These are phyloP conservation scores for Aspergillus affinis DNA, from an alignment of 495 filamentous ascomycete genomes.

Conservation along the genomic window DNA sequence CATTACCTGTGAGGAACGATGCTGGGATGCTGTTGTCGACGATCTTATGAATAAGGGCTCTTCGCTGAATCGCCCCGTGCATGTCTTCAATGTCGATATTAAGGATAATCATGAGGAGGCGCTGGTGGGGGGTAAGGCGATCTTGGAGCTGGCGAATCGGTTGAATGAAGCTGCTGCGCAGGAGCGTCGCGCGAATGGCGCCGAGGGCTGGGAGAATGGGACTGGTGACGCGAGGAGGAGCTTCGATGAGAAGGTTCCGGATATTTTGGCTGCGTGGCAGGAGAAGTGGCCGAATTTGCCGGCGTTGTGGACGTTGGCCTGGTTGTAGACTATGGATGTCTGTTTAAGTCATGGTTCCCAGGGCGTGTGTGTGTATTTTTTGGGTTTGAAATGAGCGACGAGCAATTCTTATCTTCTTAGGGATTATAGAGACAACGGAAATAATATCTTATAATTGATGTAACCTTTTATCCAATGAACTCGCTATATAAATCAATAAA, in stretches of 20 bases:
- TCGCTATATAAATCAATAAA: not conserved
- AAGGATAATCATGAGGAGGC: slow-evolving; percentile 98
- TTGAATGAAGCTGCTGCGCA: slow-evolving; percentile 79
- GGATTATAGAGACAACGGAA: too few relatives aligned
- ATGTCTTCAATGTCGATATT: slow-evolving; percentile 98
- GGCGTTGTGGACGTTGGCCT: slow-evolving; percentile 90
- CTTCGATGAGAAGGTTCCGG: slow-evolving; percentile 92
- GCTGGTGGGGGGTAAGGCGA: slow-evolving; percentile 83
- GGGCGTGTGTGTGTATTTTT: not conserved
- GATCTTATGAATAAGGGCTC: slow-evolving; percentile 83
- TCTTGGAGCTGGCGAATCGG: slow-evolving; percentile 84
- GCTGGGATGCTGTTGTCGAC: slow-evolving; percentile 98
- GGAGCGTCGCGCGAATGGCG: slow-evolving; percentile 66
- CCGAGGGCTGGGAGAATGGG: slow-evolving; percentile 66
- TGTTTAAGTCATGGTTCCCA: not conserved
- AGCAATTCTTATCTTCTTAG: not conserved
- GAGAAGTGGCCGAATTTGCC: slow-evolving; percentile 89
- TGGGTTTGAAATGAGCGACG: slow-evolving; percentile 3
- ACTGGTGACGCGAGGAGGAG: slow-evolving; percentile 63
- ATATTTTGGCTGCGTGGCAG: slow-evolving; percentile 94
- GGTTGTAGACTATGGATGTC: slow-evolving; percentile 74
- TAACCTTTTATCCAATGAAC: not conserved
- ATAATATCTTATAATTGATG: not conserved
- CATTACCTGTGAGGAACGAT: slow-evolving; percentile 96
- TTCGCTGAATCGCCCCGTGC: slow-evolving; percentile 83